A percentile compares a stretch with the other conserved stretches of the same genome.
Evolutionary conservation across 2,329 filamentous ascomycete genomes (phyloP).

Genomic region (Knufia petricola): DNA sequence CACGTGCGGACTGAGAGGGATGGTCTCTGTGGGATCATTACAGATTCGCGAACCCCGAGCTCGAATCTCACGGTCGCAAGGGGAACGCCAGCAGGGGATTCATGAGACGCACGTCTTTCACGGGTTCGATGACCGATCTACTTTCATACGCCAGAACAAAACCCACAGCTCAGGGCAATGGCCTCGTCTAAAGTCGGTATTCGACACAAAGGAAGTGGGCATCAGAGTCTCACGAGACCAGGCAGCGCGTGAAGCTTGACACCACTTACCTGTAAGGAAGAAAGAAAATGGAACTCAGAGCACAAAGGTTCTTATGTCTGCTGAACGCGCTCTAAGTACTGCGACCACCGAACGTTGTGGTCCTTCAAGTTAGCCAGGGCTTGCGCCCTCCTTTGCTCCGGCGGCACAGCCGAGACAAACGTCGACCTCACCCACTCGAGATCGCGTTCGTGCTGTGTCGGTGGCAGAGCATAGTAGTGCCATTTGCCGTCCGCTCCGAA

Average conservation of each 20-base stretch:
- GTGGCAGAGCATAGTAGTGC: constrained; percentile 21
- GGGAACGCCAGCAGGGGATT: no score
- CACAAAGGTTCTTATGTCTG: neutral
- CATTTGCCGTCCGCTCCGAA: constrained; percentile 20
- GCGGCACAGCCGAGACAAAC: neutral
- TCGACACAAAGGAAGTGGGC: no score
- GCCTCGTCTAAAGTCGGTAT: no score
- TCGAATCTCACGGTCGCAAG: no score
- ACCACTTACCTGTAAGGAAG: neutral
- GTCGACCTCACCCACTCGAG: constrained; percentile 16
- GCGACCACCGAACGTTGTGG: constrained; percentile 5
- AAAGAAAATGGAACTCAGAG: neutral
- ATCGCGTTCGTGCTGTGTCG: constrained; percentile 20
- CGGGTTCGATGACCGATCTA: no score
- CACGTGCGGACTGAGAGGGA: no score
- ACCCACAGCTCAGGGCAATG: no score
- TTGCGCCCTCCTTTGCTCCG: neutral
- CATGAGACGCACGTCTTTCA: no score
- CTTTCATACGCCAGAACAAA: no score
- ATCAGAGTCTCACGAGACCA: no score
- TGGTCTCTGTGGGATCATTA: no score
- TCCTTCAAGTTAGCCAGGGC: neutral
- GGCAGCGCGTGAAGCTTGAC: neutral
- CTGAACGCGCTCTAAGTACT: neutral
- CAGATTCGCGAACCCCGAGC: no score